Evolutionary conservation across 148 eudicot species (phyloP).

Genomic region (Selenicereus undatus): DNA sequence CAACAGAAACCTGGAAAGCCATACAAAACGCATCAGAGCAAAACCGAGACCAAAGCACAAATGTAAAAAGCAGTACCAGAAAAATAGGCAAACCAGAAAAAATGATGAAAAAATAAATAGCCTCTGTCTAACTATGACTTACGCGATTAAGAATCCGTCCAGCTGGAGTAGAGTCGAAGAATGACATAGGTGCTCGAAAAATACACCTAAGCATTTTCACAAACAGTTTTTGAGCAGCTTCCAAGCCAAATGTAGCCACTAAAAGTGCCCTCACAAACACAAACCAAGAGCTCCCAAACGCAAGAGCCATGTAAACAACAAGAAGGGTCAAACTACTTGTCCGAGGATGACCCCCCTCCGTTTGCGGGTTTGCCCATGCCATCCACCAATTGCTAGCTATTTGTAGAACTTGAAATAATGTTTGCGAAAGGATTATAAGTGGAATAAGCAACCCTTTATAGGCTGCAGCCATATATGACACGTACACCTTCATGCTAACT

Average conservation of each 20-base stretch:
- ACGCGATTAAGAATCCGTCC: constrained; percentile 95
- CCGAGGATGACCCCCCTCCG: constrained; percentile 64
- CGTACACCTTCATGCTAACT: constrained; percentile 84
- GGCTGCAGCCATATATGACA: constrained; percentile 87
- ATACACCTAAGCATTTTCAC: constrained; percentile 66
- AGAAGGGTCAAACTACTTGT: constrained; percentile 67
- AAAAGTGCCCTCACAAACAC: constrained; percentile 81
- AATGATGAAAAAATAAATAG: background rate
- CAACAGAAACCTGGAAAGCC: constrained; percentile 73
- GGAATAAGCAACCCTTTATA: constrained; percentile 85
- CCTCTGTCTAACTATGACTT: constrained; percentile 25
- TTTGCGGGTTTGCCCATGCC: constrained; percentile 98
- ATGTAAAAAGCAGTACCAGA: constrained; percentile 9
- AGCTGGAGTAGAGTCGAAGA: constrained; percentile 96
- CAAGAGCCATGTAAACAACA: constrained; percentile 91
- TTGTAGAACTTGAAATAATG: constrained; percentile 77
- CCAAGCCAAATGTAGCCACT: constrained; percentile 87
- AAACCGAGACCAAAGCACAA: background rate
- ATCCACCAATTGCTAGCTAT: constrained; percentile 99
- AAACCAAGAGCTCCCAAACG: constrained; percentile 88
- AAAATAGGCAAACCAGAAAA: background rate
- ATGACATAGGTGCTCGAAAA: constrained; percentile 98
- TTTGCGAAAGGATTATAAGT: constrained; percentile 73
- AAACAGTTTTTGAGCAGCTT: constrained; percentile 81
- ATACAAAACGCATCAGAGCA: constrained; percentile 16